Base-by-base conservation (phyloP, 108 stramenopile species). In the Nitzschia putrida region DNA sequence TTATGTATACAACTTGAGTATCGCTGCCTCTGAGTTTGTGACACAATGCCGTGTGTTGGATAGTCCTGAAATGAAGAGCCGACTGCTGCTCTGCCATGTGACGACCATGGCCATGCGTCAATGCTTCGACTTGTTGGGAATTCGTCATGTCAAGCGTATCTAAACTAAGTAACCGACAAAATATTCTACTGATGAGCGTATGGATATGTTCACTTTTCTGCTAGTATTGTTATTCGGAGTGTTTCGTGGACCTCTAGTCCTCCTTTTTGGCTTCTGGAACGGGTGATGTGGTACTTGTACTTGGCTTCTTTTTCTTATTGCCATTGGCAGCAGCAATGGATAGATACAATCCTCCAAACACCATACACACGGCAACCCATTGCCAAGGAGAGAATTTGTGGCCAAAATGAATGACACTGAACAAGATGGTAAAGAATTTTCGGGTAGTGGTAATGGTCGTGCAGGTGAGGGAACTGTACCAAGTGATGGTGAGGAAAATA, bases 371-470 rank as follows among this genome's bases (percentile, higher is more conserved):
- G 53, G 88, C 77, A 29, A 66, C 53, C 97, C 97, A 97, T 61
- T 95, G 94, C 68, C 58, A 60, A 14, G 58, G 16, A 45, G 74
- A 80, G 55, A 98, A 88, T 7, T 71, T 61, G 85, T 98, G 97
- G 0, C 96, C 97, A 82, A 93, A 96, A 21, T 92, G 68, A 55
- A 90, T 59, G 10, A 98, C 95, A 42, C 88, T 89, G 25, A 96
- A 60, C 52, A 98, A 67, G 56, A 98, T 95, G 14, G 96, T 95
- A 57, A 97, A 94, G 80, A 98, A 96, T 64, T 98, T 98, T 52
- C 97, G 81, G 16, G 97, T 98, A 9, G 97, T 98, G 14, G 97
- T 98, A 53, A 98, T 93, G 40, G 97, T 98, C 7, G 97, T 97
- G 50, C 91, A 94, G 25, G 84, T 84, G 39, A 94, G 52, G 8